Percentiles rank a stretch among this genome's conserved stretches.
These are phyloP conservation scores for Rhynchospora pubera DNA, from an alignment of 176 grass and related monocot genomes.

Conservation along the genomic window DNA sequence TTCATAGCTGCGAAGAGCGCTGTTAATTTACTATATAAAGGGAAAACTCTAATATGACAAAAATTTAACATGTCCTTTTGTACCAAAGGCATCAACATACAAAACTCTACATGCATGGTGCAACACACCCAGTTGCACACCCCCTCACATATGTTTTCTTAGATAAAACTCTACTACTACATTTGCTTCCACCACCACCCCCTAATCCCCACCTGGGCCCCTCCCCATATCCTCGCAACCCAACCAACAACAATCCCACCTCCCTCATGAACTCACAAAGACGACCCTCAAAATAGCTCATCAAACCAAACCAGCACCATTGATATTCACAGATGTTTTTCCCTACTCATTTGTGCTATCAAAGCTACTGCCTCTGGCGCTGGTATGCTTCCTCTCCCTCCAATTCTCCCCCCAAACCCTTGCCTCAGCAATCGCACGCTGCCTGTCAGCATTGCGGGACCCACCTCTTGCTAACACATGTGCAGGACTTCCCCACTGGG, in stretches of 20 bases:
- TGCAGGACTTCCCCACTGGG: constrained; percentile 53
- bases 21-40: constrained; percentile 20
- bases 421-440: constrained; percentile 57
- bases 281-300: not conserved
- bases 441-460: constrained; percentile 35
- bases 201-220: not conserved
- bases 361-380: constrained; percentile 42
- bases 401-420: constrained; percentile 68
- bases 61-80: constrained; percentile 17
- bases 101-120: constrained; percentile 19
- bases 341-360: constrained; percentile 69
- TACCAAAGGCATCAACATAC: constrained; percentile 14
- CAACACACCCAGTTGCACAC: constrained; percentile 17
- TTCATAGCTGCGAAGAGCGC: not conserved
- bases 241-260: not conserved
- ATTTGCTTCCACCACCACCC: not conserved
- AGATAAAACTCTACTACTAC: constrained; percentile 14
- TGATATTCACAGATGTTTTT: constrained; percentile 10
- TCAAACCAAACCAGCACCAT: not conserved
- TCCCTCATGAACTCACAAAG: not conserved
- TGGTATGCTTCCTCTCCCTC: constrained; percentile 40
- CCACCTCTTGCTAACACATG: constrained; percentile 48
- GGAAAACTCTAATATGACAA: constrained; percentile 15
- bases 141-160: constrained; percentile 16
- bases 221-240: not conserved